These are phyloP conservation scores for Vachellia pachyceras DNA, from an alignment of 306 rosid genomes.

Conservation along the genomic window DNA sequence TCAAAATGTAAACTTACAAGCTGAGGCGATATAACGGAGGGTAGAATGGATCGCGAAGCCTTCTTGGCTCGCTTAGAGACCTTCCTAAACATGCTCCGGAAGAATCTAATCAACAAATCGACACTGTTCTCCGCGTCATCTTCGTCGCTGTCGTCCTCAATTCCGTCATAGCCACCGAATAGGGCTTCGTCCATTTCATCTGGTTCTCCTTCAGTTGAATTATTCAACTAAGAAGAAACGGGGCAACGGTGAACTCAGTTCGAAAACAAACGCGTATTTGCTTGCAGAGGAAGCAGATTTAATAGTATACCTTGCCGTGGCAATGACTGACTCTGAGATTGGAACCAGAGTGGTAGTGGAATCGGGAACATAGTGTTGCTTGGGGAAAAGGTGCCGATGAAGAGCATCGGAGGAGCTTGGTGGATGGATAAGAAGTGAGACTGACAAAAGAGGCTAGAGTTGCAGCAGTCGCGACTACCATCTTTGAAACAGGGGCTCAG, in stretches of 20 bases:
- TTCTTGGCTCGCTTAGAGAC: constrained; percentile 72
- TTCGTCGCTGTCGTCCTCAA: constrained; percentile 56
- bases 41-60: constrained; percentile 73
- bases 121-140: constrained; percentile 73
- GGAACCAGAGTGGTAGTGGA: constrained; percentile 32
- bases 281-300: neutral
- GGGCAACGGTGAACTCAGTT: neutral
- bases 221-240: constrained; percentile 46
- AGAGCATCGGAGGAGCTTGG: constrained; percentile 38
- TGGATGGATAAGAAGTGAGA: constrained; percentile 34
- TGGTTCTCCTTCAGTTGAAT: constrained; percentile 47
- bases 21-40: constrained; percentile 61
- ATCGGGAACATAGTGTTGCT: constrained; percentile 13
- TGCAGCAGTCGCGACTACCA: constrained; percentile 55
- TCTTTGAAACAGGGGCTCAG: constrained; percentile 27
- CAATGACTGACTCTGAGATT: constrained; percentile 37
- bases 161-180: constrained; percentile 52
- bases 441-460: constrained; percentile 33
- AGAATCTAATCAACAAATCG: constrained; percentile 67
- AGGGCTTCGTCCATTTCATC: constrained; percentile 51
- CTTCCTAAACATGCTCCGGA: constrained; percentile 72
- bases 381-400: constrained; percentile 15
- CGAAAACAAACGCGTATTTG: neutral
- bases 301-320: constrained; percentile 45
- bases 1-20: constrained; percentile 52